Base-by-base conservation (phyloP, 1,284 basidiomycete species). In the Ustilago esculenta region DNA sequence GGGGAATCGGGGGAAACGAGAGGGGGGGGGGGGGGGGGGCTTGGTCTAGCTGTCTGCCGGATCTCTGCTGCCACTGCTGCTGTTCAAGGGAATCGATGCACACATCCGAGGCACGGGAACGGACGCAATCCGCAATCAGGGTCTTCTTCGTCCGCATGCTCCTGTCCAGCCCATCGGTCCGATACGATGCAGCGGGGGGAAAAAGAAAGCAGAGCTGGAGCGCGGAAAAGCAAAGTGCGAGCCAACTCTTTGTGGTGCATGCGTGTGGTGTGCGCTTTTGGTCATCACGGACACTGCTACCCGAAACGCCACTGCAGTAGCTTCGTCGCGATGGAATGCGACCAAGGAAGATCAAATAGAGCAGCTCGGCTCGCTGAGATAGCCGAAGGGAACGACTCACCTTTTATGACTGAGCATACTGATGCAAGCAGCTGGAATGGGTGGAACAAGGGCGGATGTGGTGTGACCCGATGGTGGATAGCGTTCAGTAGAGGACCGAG, bases 401-500 rank as follows among this genome's bases (percentile, higher is more conserved):
- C 66, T 69, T 55, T 23, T 18, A 15, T 40, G 49, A 29, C n/a
- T 25, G 44, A 1, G 18, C 23, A 10, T 30, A 24, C 23, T 41
- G 32, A 36, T 40, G 54, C 21, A 34, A 21, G 33, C 41, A 15
- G n/a, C 27, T 7, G 20, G 18, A 20, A 23, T 27, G 5, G 32
- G 17, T 30, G 3, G 46, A 11, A 14, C 18, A 9, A 12, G 17
- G 18, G 29, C 2, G 9, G 27, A 33, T 24, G 30, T 10, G 17
- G 27, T 5, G 48, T 41, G 14, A 9, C 21, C n/a, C n/a, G 17
- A 34, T 11, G 23, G 34, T 29, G 39, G 17, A 23, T n/a, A 11
- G 18, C 10, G 20, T 21, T 52, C 36, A 74, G 36, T 74, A 76
- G 21, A 72, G 40, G 15, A 76, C n/a, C 18, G 54, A 48, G n/a